Percentiles rank a stretch among this genome's conserved stretches.
These are phyloP conservation scores for Suillus plorans DNA, from an alignment of 768 basidiomycete species.

Conservation along the genomic window DNA sequence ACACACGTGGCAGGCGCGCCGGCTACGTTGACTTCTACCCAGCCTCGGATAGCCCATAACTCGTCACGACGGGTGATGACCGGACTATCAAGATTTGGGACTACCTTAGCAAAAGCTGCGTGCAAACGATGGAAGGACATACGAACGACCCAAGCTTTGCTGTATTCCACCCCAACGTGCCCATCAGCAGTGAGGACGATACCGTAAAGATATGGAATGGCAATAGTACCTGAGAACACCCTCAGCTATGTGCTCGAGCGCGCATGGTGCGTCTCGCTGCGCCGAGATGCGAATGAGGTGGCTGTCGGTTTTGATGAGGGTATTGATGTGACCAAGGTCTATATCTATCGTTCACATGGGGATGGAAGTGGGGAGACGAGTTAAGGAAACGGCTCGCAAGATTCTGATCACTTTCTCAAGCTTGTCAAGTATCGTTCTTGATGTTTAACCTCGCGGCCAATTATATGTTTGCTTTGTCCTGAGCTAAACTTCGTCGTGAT, in stretches of 20 bases:
- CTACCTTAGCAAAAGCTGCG: constrained; percentile 96
- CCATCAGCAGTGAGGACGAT: constrained; percentile 93
- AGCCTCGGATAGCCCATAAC: constrained; percentile 94
- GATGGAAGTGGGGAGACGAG: too few relatives aligned
- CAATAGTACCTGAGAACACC: constrained; percentile 96
- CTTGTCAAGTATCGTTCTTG: too few relatives aligned
- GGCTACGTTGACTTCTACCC: constrained; percentile 99
- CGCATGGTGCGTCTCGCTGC: constrained; percentile 90
- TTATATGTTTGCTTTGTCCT: too few relatives aligned
- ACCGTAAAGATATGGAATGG: constrained; percentile 98
- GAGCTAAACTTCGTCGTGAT: too few relatives aligned
- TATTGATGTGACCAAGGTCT: constrained; percentile 87
- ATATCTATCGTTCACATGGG: constrained; percentile 12
- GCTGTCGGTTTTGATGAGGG: constrained; percentile 97
- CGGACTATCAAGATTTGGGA: constrained; percentile 99
- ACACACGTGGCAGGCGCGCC: constrained; percentile 98
- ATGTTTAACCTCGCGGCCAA: too few relatives aligned
- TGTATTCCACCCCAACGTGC: constrained; percentile 92
- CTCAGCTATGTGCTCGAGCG: constrained; percentile 93
- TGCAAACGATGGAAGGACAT: constrained; percentile 97
- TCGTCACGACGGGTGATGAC: constrained; percentile 96
- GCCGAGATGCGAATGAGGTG: constrained; percentile 85
- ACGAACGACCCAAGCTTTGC: constrained; percentile 98
- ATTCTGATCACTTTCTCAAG: too few relatives aligned
- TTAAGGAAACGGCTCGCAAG: too few relatives aligned